Evolutionary conservation across 805 yeast genomes (phyloP).

Genomic region (Ogataea zsoltii): DNA sequence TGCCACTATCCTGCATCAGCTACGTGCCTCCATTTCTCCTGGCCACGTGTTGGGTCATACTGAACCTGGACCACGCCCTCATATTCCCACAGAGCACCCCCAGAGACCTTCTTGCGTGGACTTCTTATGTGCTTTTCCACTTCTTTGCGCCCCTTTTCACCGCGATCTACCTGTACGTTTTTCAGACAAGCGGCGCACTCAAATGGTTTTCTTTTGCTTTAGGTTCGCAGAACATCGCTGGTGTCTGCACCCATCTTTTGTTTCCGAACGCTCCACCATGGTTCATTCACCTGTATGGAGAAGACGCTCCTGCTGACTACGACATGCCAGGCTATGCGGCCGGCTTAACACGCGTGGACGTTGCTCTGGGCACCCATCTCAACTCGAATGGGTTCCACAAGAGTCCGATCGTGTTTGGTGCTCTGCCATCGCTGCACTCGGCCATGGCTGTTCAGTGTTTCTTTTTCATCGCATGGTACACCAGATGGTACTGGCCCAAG

Average conservation of each 20-base stretch:
- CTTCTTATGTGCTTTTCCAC: conserved; percentile 62
- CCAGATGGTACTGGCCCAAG: conserved; percentile 38
- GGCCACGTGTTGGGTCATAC: conserved; percentile 46
- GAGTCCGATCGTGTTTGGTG: conserved; percentile 74
- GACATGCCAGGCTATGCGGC: conserved; percentile 71
- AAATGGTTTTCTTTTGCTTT: conserved; percentile 53
- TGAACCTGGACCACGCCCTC: conserved; percentile 47
- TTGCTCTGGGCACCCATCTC: conserved; percentile 60
- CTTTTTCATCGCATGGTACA: conserved; percentile 42
- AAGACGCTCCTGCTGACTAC: conserved; percentile 55
- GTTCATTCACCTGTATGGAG: conserved; percentile 65
- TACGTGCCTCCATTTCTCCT: conserved; percentile 42
- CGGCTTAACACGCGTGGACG: conserved; percentile 65
- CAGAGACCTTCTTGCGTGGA: conserved; percentile 61
- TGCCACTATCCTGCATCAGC: conserved; percentile 29
- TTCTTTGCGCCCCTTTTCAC: conserved; percentile 61
- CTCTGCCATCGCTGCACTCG: conserved; percentile 68
- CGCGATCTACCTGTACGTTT: conserved; percentile 61
- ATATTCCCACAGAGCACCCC: conserved; percentile 40
- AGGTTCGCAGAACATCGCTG: conserved; percentile 61
- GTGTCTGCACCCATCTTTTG: conserved; percentile 58
- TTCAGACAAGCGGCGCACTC: conserved; percentile 65
- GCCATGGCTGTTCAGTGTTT: conserved; percentile 62
- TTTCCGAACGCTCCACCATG: conserved; percentile 78
- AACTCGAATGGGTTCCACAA: conserved; percentile 64